Evolutionary conservation across 2,329 filamentous ascomycete genomes (phyloP), one percentile per base, ranked within the genome.

Genomic region (Arthrobotrys sphaeroides): DNA sequence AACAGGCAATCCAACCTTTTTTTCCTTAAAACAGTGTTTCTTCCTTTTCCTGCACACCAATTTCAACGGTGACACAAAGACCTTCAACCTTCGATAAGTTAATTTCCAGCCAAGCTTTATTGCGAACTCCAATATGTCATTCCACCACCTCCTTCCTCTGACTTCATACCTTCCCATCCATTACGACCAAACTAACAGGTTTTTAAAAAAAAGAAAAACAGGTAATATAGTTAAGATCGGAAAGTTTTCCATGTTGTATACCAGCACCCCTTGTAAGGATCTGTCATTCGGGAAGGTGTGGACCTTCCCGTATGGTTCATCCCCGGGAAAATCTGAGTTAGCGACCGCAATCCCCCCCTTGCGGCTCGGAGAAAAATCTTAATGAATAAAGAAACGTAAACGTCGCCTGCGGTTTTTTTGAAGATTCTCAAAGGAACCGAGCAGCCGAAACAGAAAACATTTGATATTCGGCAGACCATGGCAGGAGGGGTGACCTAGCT

Each of bases 371-470:
- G 51, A 38, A 38, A 53, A 53, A 53, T n/a, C n/a, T n/a, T n/a
- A n/a, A n/a, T n/a, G n/a, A n/a, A n/a, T n/a, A 49, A 49, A 28
- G 16, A 53, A 33, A 22, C 16, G 5, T 16, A 31, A 60, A 61
- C 43, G 33, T 33, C 57, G 55, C 66, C 66, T 70, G 66, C 65
- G 18, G 38, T 67, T 57, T 67, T 47, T 13, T 4, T 4, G 12
- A 40, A 40, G 16, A 12, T 4, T 40, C 36, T 40, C 13, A 40
- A n/a, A 40, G 38, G 18, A 61, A 61, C 65, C 65, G 65, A 69
- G 65, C n/a, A 60, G 47, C 61, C 61, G 61, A 66, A 66, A n/a
- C n/a, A 31, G 61, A 28, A 51, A 61, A 22, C 55, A 61, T 43
- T 69, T 69, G 51, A 68, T 68, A 33, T 47, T 64, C 43, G 60